Base-by-base conservation (phyloP, 2,329 filamentous ascomycete species). In the Penicillium occitanis region DNA sequence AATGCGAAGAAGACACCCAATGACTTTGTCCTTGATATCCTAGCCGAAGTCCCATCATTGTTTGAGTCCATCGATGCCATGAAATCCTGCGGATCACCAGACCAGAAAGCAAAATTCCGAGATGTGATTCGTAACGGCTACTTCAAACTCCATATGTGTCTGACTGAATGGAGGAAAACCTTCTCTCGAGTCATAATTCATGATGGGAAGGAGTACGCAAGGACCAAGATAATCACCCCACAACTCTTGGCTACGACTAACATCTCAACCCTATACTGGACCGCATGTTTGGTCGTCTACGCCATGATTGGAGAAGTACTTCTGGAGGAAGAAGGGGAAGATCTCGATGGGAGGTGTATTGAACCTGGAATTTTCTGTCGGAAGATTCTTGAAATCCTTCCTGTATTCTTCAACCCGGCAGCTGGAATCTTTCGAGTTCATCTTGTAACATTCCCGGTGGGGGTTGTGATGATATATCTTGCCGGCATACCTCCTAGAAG, bases 351-450 rank as follows among this genome's bases (percentile, higher is more conserved):
- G 28, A 63, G 8, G 28, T 44, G 46, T 30, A 17, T 57, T 40
- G 50, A 57, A 14, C 22, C 50, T 35, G 22, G 19, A 35, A 40
- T 48, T 3, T 57, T 57, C 13, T 63, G 61, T n/a, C 37, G 35
- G 28, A 44, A 57, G 7, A 57, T 57, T 25, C 44, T 63, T 50
- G n/a, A 33, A 40, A 13, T 63, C 6, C 42, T 44, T 44, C 42
- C 42, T n/a, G 42, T 44, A 7, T 19, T 64, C 25, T 33, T 64
- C 22, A 22, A 30, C 5, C 40, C 14, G 19, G 37, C 50, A 30
- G 33, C 40, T 33, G 61, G 61, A 10, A 58, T 64, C 2, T 58
- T 57, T 11, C 61, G 61, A 46, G 50, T 64, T 8, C 61, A 58
- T 33, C 61, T 58, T 11, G 37, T 44, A 13, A 58, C 40, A 37